Conservation (phyloP, 768 basidiomycete species). For the Tricholomella constricta region DNA sequence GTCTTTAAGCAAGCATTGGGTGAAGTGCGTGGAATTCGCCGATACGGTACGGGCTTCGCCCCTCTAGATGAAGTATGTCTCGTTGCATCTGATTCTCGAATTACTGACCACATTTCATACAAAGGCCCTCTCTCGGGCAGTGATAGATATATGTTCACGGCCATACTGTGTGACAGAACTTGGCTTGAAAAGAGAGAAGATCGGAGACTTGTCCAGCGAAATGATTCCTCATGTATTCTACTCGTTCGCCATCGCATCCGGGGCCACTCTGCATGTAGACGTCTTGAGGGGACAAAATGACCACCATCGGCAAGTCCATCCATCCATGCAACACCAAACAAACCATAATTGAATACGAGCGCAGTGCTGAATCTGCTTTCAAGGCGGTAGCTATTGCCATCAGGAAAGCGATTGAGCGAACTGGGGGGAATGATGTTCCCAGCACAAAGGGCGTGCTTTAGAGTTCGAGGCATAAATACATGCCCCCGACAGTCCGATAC, state of each 20-base stretch:
- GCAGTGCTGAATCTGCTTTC: slow-evolving; percentile 95
- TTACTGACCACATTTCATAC: slow-evolving; percentile 1
- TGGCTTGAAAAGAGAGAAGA: slow-evolving; percentile 84
- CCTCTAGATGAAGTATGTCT: slow-evolving; percentile 88
- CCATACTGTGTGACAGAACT: slow-evolving; percentile 95
- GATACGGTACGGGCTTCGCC: slow-evolving; percentile 96
- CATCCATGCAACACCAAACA: neutral
- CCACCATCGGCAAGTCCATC: slow-evolving; percentile 79
- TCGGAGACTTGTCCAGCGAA: slow-evolving; percentile 94
- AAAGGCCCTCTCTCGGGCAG: slow-evolving; percentile 92
- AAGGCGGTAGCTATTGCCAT: slow-evolving; percentile 97
- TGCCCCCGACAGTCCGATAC: neutral
- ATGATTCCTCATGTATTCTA: slow-evolving; percentile 99
- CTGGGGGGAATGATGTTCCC: slow-evolving; percentile 88
- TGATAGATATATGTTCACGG: slow-evolving; percentile 97
- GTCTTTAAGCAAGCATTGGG: slow-evolving; percentile 96
- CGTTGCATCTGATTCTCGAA: neutral
- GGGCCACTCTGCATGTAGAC: slow-evolving; percentile 92
- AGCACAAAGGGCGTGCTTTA: slow-evolving; percentile 94
- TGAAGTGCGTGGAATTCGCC: slow-evolving; percentile 89
- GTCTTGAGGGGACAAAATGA: slow-evolving; percentile 95
- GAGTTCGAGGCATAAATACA: neutral
- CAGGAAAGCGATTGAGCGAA: slow-evolving; percentile 88
- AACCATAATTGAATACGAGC: slow-evolving; percentile 5
- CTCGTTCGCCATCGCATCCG: slow-evolving; percentile 96